These are phyloP conservation scores for Fusarium protoensiforme DNA, from an alignment of 2,329 filamentous ascomycete genomes.

Conservation along the genomic window DNA sequence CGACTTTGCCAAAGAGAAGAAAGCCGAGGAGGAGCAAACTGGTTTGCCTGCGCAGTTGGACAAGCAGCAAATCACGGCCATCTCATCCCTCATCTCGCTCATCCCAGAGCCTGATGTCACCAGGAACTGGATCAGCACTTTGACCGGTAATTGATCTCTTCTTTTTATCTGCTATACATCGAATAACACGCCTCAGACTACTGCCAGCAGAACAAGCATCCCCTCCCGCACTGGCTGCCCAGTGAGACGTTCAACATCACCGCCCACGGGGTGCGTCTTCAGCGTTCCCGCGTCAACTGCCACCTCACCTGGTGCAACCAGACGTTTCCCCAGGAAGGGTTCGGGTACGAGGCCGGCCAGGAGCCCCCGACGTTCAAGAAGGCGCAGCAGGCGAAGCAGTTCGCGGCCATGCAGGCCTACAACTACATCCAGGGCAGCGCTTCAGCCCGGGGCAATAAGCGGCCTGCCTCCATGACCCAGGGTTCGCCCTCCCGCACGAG, in stretches of 20 bases:
- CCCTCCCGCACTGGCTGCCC: conserved; percentile 1
- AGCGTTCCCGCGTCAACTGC: conserved; percentile 43
- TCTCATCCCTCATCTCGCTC: conserved; percentile 53
- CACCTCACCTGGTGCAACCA: conserved; percentile 30
- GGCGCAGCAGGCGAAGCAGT: conserved; percentile 66
- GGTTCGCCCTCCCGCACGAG: conserved; percentile 14
- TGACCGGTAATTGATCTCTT: conserved; percentile 38
- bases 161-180: background rate
- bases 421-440: background rate
- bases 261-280: conserved; percentile 22
- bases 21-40: conserved; percentile 20
- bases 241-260: conserved; percentile 27
- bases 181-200: conserved; percentile 13
- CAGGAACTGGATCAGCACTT: conserved; percentile 44
- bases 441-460: conserved; percentile 4
- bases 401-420: conserved; percentile 60
- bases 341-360: conserved; percentile 46
- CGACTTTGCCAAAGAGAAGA: conserved; percentile 28
- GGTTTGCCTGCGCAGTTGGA: conserved; percentile 50
- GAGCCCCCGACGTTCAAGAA: conserved; percentile 51
- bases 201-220: conserved; percentile 12
- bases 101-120: conserved; percentile 42
- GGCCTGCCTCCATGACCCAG: conserved; percentile 4
- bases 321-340: conserved; percentile 46
- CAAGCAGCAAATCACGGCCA: conserved; percentile 51